A percentile compares a stretch with the other conserved stretches of the same genome.
These are phyloP conservation scores for Carallia pectinifolia DNA, from an alignment of 345 rosid species.

Conservation along the genomic window DNA sequence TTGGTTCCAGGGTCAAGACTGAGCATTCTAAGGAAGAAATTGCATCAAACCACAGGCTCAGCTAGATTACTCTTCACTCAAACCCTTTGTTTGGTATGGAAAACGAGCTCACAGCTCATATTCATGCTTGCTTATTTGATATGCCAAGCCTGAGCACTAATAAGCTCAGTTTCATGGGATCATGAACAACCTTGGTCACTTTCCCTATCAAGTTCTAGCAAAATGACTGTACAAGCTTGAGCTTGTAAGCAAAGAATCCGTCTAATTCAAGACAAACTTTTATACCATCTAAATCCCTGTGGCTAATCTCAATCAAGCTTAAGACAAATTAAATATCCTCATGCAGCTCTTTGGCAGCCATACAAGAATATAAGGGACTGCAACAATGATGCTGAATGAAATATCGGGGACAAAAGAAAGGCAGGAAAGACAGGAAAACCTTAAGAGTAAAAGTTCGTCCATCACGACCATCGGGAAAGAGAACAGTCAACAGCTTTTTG, in stretches of 20 bases:
- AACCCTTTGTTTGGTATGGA: too few species aligned
- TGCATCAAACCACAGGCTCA: background rate
- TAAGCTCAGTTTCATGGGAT: background rate
- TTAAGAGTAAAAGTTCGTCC: conserved; percentile 96
- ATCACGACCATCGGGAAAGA: conserved; percentile 93
- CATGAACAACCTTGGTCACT: background rate
- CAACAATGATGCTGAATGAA: conserved; percentile 2
- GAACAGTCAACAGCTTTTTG: conserved; percentile 91
- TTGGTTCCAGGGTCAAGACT: background rate
- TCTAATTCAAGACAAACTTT: background rate
- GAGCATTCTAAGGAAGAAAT: background rate
- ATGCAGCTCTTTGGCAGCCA: background rate
- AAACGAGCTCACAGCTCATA: background rate
- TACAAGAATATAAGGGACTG: background rate
- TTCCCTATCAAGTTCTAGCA: background rate
- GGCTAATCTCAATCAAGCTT: background rate
- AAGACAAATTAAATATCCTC: background rate
- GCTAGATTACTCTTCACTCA: too few species aligned
- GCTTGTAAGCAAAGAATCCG: background rate
- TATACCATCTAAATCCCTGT: background rate
- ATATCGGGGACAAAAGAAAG: background rate
- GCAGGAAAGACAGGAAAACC: conserved; percentile 40
- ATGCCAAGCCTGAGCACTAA: background rate
- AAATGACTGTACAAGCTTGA: background rate
- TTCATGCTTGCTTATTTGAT: background rate